Conservation (phyloP, 108 stramenopile species). For the Cyclotella cryptica region DNA sequence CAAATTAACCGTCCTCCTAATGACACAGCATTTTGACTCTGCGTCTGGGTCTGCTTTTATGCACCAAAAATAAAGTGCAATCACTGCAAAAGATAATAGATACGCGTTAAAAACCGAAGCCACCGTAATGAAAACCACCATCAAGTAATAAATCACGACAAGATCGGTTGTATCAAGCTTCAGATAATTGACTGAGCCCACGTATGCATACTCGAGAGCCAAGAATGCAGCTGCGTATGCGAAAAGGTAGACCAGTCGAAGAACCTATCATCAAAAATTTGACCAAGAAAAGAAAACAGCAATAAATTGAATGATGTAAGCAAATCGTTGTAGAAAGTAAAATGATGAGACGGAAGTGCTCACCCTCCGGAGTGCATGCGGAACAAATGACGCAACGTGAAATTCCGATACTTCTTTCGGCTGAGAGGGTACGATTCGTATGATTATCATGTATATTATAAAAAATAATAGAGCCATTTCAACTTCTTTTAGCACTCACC, state of each 20-base stretch:
- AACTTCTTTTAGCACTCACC: not conserved
- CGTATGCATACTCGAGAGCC: constrained; percentile 36
- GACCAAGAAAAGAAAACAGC: not conserved
- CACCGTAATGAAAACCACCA: constrained; percentile 28
- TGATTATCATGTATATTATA: not conserved
- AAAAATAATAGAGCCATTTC: not conserved
- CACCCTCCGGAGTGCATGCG: constrained; percentile 17
- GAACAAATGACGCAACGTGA: constrained; percentile 40
- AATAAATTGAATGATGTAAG: no score
- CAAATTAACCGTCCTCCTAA: constrained; percentile 4
- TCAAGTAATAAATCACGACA: constrained; percentile 29
- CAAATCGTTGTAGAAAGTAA: not conserved
- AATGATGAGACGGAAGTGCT: constrained; percentile 10
- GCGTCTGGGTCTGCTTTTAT: constrained; percentile 3
- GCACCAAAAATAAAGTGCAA: constrained; percentile 13
- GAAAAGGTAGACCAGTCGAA: not conserved
- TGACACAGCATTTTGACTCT: not conserved
- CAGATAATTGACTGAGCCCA: constrained; percentile 31
- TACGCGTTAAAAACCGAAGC: constrained; percentile 48
- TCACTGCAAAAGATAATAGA: constrained; percentile 25
- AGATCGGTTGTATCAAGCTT: constrained; percentile 11
- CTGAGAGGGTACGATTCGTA: not conserved
- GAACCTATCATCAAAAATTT: not conserved
- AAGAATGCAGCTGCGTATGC: constrained; percentile 21
- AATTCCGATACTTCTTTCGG: constrained; percentile 45